These are phyloP conservation scores for Lichtheimia ramosa DNA, from an alignment of 371 early-diverging fungal genomes.

Conservation along the genomic window DNA sequence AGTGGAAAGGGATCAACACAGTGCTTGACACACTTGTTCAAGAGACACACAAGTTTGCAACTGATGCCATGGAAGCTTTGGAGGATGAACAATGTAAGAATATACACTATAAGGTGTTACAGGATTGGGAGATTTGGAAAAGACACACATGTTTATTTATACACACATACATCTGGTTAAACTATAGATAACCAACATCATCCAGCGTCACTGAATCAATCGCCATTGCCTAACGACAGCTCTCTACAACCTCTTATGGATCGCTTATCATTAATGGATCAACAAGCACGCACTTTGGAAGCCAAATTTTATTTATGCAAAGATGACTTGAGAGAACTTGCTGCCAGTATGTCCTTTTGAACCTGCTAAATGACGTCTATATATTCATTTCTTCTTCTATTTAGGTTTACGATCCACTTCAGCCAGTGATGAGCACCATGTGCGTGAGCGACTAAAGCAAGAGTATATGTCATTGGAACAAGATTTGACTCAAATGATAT, in stretches of 20 bases:
- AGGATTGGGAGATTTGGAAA: not conserved
- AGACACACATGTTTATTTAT: too few species aligned
- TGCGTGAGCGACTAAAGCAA: conserved; percentile 19
- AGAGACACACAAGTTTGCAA: conserved; percentile 26
- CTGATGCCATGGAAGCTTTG: conserved; percentile 24
- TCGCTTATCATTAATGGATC: conserved; percentile 35
- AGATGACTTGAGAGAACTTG: conserved; percentile 38
- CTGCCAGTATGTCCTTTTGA: conserved; percentile 14
- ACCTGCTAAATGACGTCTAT: not conserved
- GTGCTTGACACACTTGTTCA: conserved; percentile 22
- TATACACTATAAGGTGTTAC: conserved; percentile 19
- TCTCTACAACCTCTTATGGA: conserved; percentile 35
- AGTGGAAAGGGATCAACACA: conserved; percentile 32
- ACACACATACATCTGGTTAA: too few species aligned
- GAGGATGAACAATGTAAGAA: conserved; percentile 40
- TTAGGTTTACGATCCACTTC: not conserved
- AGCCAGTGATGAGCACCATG: not conserved
- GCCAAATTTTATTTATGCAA: conserved; percentile 47
- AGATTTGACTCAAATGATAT: conserved; percentile 27
- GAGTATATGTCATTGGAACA: conserved; percentile 38
- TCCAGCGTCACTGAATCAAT: not conserved
- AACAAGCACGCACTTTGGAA: conserved; percentile 43
- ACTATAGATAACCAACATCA: conserved; percentile 9
- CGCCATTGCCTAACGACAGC: conserved; percentile 13
- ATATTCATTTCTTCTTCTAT: too few species aligned